Evolutionary conservation across 352 stramenopile genomes (phyloP), one percentile per base, ranked within the genome.

Genomic region (Phytophthora cactorum): DNA sequence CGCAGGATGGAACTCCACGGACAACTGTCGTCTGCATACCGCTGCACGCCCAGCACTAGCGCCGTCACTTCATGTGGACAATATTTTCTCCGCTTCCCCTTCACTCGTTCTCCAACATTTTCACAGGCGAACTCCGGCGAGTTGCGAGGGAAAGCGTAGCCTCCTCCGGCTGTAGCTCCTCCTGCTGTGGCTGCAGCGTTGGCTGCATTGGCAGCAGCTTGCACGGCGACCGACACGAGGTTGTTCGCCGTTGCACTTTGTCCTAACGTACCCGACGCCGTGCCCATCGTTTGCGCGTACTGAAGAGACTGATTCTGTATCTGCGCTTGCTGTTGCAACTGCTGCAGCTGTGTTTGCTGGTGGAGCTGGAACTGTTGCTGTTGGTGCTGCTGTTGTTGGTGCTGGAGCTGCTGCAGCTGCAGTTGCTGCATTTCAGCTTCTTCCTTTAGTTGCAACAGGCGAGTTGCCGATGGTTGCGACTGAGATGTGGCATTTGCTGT

Each of bases 21-120:
- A 59, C 86, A 94, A 71, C 84, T 93, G 53, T 94, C 86, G 59
- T 94, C 86, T 15, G 86, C 86, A 47, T 94, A 94, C 12, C 86
- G 84, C 63, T 94, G 86, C 3, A 94, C 84, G n/a, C 86, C 86
- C 12, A 93, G 70, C 38, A 94, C 82, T 0, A 94, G 52, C 5
- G 86, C 86, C n/a, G 86, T 94, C 9, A 94, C 86, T 78, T 94
- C 86, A 43, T 94, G 86, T 3, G 86, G 86, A 68, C 86, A 94
- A 55, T 94, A 94, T 57, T 94, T 94, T 25, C 86, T 63, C 32
- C 86, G 77, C 67, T 94, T 94, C 49, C 86, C 86, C 43, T 94
- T 94, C 12, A 94, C 79, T n/a, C 86, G 84, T 46, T 92, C 86
- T 32, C 86, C 86, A 5, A 94, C 85, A 58, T 94, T 92, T 64